Percentiles rank a stretch among this genome's conserved stretches.
These are phyloP conservation scores for Agrocybe pediades DNA, from an alignment of 768 basidiomycete species.

Conservation along the genomic window DNA sequence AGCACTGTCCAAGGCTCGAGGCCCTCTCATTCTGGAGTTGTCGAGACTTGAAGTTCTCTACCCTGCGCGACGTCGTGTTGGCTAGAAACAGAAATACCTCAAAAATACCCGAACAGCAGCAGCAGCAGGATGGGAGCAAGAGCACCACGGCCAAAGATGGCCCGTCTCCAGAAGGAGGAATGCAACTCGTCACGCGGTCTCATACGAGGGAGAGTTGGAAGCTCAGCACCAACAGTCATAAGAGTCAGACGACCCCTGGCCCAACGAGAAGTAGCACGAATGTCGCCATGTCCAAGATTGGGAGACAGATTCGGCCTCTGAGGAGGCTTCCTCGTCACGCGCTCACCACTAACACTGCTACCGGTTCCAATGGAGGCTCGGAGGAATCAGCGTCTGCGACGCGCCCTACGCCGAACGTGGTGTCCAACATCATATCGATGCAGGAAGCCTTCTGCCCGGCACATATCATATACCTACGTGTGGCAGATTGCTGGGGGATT, in stretches of 20 bases:
- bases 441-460: conserved; percentile 36
- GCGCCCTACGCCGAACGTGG: conserved; percentile 24
- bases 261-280: too few relatives aligned
- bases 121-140: too few relatives aligned
- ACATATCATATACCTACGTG: conserved; percentile 41
- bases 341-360: too few relatives aligned
- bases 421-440: conserved; percentile 36
- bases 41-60: conserved; percentile 38
- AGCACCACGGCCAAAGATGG: too few relatives aligned
- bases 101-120: conserved; percentile 20
- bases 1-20: conserved; percentile 51
- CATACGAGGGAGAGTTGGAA: conserved; percentile 10
- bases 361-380: too few relatives aligned
- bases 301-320: conserved; percentile 39
- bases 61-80: conserved; percentile 37
- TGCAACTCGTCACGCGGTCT: conserved; percentile 8
- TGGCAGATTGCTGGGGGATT: conserved; percentile 42
- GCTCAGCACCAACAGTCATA: conserved; percentile 5
- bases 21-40: conserved; percentile 56
- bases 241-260: conserved; percentile 11
- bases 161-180: conserved; percentile 22
- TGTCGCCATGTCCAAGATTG: conserved; percentile 19
- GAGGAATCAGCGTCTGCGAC: too few relatives aligned
- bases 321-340: conserved; percentile 29
- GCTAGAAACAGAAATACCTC: conserved; percentile 35